These are phyloP conservation scores for Torulaspora delbrueckii DNA, from an alignment of 805 yeast genomes.

Conservation along the genomic window DNA sequence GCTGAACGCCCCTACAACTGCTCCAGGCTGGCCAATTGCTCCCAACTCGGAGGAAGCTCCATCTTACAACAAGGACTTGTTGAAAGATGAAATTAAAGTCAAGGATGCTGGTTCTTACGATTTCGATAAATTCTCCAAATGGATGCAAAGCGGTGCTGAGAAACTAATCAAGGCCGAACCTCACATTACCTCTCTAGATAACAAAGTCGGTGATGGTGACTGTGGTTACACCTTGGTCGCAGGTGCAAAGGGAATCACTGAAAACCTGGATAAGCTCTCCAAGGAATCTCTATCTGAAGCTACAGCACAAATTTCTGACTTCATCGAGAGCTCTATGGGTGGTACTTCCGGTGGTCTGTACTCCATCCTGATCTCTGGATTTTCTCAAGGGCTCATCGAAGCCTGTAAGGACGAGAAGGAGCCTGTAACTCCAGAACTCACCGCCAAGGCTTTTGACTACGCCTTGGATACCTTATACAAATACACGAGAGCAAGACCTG, in stretches of 20 bases:
- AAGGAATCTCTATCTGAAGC: constrained; percentile 46
- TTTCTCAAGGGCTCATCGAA: constrained; percentile 49
- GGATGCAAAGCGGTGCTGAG: constrained; percentile 48
- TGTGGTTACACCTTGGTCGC: constrained; percentile 87
- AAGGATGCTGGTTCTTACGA: constrained; percentile 38
- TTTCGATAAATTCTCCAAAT: constrained; percentile 29
- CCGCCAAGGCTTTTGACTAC: constrained; percentile 46
- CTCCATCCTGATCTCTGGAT: constrained; percentile 76
- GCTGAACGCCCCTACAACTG: constrained; percentile 68
- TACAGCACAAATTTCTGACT: constrained; percentile 67
- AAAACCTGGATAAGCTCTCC: constrained; percentile 44
- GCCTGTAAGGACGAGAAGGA: constrained; percentile 23
- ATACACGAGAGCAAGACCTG: constrained; percentile 83
- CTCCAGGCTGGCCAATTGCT: constrained; percentile 68
- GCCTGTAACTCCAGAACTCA: constrained; percentile 31
- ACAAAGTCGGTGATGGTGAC: constrained; percentile 94
- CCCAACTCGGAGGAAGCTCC: constrained; percentile 32
- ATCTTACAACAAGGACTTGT: constrained; percentile 25
- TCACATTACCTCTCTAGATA: constrained; percentile 75
- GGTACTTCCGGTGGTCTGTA: constrained; percentile 95
- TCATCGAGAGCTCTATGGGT: constrained; percentile 90
- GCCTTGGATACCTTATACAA: constrained; percentile 74
- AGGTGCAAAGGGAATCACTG: constrained; percentile 71
- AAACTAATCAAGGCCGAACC: constrained; percentile 65
- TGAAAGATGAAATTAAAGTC: constrained; percentile 33